A percentile compares a stretch with the other conserved stretches of the same genome.
Conservation (phyloP, 305 asterid genomes). For the Nicotiana rustica region DNA sequence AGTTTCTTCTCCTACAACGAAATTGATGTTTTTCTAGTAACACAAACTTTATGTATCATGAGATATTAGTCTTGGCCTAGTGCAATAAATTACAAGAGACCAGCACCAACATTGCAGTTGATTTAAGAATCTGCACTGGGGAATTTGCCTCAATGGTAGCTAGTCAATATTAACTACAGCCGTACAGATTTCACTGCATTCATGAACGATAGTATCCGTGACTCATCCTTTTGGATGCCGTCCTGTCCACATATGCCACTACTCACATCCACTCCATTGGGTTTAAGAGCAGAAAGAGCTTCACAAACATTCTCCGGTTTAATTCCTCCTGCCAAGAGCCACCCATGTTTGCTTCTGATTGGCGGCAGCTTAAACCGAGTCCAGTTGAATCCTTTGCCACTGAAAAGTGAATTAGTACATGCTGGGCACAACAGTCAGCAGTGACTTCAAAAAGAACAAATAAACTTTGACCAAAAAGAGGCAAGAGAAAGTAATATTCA, state of each 20-base stretch:
- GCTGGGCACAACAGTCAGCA: too few species aligned
- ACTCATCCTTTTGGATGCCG: conserved; percentile 78
- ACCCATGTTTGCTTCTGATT: conserved; percentile 75
- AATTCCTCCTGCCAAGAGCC: conserved; percentile 96
- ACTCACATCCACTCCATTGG: conserved; percentile 87
- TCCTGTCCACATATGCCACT: conserved; percentile 90
- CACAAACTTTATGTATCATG: background rate
- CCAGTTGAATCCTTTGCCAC: conserved; percentile 94
- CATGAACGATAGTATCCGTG: conserved; percentile 72
- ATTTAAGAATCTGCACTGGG: background rate
- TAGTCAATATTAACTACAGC: conserved; percentile 9
- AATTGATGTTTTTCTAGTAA: background rate
- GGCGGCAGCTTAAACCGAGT: conserved; percentile 73
- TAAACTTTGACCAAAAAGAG: too few species aligned
- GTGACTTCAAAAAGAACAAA: too few species aligned
- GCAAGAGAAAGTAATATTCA: background rate
- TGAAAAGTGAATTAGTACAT: conserved; percentile 37
- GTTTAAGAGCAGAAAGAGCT: conserved; percentile 75
- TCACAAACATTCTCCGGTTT: conserved; percentile 70
- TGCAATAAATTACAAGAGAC: conserved; percentile 9
- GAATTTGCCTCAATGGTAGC: background rate
- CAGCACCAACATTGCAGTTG: conserved; percentile 23
- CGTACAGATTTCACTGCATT: conserved; percentile 60
- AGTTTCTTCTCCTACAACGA: background rate
- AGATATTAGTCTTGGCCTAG: background rate